These are phyloP conservation scores for Oenanthe javanica DNA, from an alignment of 140 eudicot genomes.

Conservation along the genomic window DNA sequence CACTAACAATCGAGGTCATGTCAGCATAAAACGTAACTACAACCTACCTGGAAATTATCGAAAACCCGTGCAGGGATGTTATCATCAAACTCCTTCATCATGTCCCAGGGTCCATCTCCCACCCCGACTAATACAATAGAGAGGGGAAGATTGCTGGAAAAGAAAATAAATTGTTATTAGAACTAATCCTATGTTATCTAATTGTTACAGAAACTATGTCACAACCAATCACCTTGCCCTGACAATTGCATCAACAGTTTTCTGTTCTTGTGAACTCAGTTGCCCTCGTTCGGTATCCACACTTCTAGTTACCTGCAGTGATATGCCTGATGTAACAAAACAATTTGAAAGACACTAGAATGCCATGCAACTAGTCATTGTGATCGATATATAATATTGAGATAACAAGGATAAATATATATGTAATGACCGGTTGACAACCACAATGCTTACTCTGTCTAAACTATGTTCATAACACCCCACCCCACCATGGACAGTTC, in stretches of 20 bases:
- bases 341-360: not conserved
- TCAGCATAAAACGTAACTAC: not conserved
- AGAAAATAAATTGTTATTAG: not conserved
- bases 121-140: constrained; percentile 94
- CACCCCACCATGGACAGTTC: not conserved
- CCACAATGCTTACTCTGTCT: not conserved
- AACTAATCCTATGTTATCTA: not conserved
- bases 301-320: constrained; percentile 85
- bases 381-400: not conserved
- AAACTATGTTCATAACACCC: not conserved
- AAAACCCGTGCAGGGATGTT: constrained; percentile 88
- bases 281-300: constrained; percentile 75
- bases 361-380: not conserved
- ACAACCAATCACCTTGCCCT: constrained; percentile 60
- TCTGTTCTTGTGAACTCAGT: constrained; percentile 91
- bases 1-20: not conserved
- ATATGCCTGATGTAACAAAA: constrained; percentile 5
- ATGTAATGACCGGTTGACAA: not conserved
- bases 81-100: constrained; percentile 96
- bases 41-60: constrained; percentile 87
- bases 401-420: not conserved
- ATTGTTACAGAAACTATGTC: constrained; percentile 4
- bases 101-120: constrained; percentile 99
- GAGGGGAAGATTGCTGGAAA: constrained; percentile 81
- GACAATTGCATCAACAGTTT: constrained; percentile 90